A percentile compares a stretch with the other conserved stretches of the same genome.
Conservation (phyloP, 805 yeast genomes). For the Candida insectorum region DNA sequence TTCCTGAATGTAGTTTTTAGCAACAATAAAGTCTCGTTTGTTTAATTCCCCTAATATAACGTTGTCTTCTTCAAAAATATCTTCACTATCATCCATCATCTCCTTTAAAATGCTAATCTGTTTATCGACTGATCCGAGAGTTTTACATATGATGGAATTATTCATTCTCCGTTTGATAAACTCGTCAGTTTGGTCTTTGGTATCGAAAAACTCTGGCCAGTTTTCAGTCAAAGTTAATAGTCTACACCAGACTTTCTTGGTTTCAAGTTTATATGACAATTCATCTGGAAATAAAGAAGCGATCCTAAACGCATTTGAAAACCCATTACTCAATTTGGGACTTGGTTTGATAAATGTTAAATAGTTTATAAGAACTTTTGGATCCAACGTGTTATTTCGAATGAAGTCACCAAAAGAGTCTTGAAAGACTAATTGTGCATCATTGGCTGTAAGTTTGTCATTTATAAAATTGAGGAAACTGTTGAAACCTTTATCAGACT, state of each 20-base stretch:
- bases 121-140: slow-evolving; percentile 30
- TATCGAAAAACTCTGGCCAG: slow-evolving; percentile 41
- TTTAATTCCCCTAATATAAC: slow-evolving; percentile 9
- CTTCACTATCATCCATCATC: slow-evolving; percentile 7
- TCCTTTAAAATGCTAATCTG: slow-evolving; percentile 10
- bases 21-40: slow-evolving; percentile 6
- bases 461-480: slow-evolving; percentile 17
- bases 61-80: slow-evolving; percentile 6
- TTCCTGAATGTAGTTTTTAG: slow-evolving; percentile 3
- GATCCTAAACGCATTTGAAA: slow-evolving; percentile 48
- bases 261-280: slow-evolving; percentile 15
- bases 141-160: slow-evolving; percentile 43
- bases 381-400: slow-evolving; percentile 35
- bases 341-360: slow-evolving; percentile 44
- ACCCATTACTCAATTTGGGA: slow-evolving; percentile 16
- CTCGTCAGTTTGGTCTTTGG: slow-evolving; percentile 40
- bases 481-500: slow-evolving; percentile 8
- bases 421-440: slow-evolving; percentile 16
- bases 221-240: slow-evolving; percentile 48
- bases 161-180: slow-evolving; percentile 35
- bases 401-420: slow-evolving; percentile 27
- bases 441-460: slow-evolving; percentile 9
- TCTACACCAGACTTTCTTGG: slow-evolving; percentile 53
- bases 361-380: slow-evolving; percentile 49
- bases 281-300: slow-evolving; percentile 39